These are phyloP conservation scores for Raddia guianensis DNA, from an alignment of 176 grass and related monocot genomes.

Conservation along the genomic window DNA sequence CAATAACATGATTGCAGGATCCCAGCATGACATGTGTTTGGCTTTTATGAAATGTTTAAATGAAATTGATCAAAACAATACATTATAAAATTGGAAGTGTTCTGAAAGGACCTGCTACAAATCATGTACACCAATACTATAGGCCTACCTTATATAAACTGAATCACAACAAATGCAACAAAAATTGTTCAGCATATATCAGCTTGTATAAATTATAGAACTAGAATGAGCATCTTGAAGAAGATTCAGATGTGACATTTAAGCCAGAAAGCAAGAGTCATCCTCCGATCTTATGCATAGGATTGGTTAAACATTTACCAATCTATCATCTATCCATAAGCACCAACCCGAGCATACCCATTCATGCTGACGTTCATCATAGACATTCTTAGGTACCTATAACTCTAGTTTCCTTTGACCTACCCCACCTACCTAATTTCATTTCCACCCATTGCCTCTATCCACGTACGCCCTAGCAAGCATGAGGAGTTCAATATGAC, in stretches of 20 bases:
- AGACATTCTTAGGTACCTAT: neutral
- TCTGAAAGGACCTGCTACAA: neutral
- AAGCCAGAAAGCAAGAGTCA: neutral
- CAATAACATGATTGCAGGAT: neutral
- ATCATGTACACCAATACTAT: neutral
- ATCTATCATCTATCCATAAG: neutral
- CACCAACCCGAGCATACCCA: neutral
- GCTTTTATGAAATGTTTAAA: neutral
- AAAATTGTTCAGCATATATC: constrained; percentile 1
- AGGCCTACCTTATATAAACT: neutral
- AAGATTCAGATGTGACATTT: constrained; percentile 20
- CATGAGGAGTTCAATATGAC: neutral
- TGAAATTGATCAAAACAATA: constrained; percentile 17
- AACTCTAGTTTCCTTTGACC: neutral
- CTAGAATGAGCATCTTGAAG: constrained; percentile 6
- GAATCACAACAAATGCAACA: neutral
- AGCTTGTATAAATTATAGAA: neutral
- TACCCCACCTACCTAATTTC: neutral
- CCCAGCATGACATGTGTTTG: neutral
- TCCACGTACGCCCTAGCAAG: neutral
- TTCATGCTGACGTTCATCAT: neutral
- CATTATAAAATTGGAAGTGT: neutral
- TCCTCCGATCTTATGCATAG: constrained; percentile 8
- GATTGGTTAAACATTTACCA: constrained; percentile 8
- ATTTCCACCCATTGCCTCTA: neutral